Percentiles rank a stretch among this genome's conserved stretches.
Conservation (phyloP, 495 filamentous ascomycete species). For the Neurospora sublineolata region DNA sequence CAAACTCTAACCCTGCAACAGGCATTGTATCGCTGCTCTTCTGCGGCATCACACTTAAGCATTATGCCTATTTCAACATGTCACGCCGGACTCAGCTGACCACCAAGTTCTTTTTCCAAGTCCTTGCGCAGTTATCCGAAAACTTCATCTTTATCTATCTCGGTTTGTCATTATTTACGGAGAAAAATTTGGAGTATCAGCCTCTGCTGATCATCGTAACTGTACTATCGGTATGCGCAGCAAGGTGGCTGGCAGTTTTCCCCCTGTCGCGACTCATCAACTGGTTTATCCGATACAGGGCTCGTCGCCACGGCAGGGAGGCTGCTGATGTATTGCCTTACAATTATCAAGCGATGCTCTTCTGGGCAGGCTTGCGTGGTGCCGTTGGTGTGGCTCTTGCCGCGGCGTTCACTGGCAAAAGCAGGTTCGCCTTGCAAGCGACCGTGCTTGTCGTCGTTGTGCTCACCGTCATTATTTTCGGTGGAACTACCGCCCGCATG, state of each 20-base stretch:
- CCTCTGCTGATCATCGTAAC: slow-evolving; percentile 93
- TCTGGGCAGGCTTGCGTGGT: slow-evolving; percentile 93
- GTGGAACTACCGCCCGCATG: slow-evolving; percentile 97
- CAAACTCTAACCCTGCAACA: slow-evolving; percentile 24
- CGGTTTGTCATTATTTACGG: slow-evolving; percentile 86
- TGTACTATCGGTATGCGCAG: slow-evolving; percentile 79
- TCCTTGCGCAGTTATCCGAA: slow-evolving; percentile 88
- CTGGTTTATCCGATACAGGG: slow-evolving; percentile 85
- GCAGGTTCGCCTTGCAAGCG: slow-evolving; percentile 67
- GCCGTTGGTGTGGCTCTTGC: slow-evolving; percentile 94
- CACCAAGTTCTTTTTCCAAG: slow-evolving; percentile 94
- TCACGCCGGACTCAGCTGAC: slow-evolving; percentile 93
- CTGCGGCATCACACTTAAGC: slow-evolving; percentile 95
- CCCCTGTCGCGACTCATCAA: slow-evolving; percentile 85
- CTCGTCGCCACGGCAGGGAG: slow-evolving; percentile 60
- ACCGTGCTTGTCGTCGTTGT: slow-evolving; percentile 96
- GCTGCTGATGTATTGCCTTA: slow-evolving; percentile 83
- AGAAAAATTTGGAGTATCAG: slow-evolving; percentile 75
- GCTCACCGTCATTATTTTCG: slow-evolving; percentile 95
- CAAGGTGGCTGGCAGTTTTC: slow-evolving; percentile 88
- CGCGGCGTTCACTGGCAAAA: slow-evolving; percentile 70
- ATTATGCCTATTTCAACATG: slow-evolving; percentile 99
- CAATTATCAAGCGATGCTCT: slow-evolving; percentile 92
- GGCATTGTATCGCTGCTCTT: slow-evolving; percentile 95
- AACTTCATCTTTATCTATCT: slow-evolving; percentile 99